phyloP scores from a whole-genome alignment of 306 rosid genomes.

The Cercis canadensis region DNA sequence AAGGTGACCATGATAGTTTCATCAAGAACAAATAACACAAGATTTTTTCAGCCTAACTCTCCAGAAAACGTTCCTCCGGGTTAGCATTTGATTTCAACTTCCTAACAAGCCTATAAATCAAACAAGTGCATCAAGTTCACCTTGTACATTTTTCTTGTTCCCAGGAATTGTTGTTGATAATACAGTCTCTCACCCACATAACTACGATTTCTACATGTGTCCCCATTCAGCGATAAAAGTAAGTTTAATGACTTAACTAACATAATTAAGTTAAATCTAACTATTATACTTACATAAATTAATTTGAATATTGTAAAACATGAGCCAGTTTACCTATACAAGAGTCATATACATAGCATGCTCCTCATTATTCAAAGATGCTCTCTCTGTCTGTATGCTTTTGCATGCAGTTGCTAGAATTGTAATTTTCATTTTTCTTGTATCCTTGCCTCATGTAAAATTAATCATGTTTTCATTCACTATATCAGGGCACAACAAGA shows the following conservation, averaged over 20 bases:
- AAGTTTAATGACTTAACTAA: neutral
- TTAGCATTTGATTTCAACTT: neutral
- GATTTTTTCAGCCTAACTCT: neutral
- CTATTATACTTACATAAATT: neutral
- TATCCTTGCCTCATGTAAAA: neutral
- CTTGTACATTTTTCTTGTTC: neutral
- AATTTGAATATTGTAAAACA: neutral
- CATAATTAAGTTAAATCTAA: neutral
- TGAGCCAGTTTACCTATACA: neutral
- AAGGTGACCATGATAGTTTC: neutral
- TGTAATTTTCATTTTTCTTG: too few relatives aligned
- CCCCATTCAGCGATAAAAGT: neutral
- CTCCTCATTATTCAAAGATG: neutral
- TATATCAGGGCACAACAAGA: neutral
- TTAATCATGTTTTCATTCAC: neutral
- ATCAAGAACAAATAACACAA: neutral
- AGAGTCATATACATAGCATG: neutral
- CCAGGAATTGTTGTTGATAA: neutral
- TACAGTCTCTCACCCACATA: neutral
- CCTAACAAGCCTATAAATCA: neutral
- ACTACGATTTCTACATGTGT: neutral
- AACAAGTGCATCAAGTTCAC: neutral
- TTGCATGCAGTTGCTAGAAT: neutral
- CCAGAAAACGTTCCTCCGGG: neutral
- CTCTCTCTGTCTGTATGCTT: neutral